These are phyloP conservation scores for Lipomyces mesembrius DNA, from an alignment of 805 yeast genomes.

Conservation along the genomic window DNA sequence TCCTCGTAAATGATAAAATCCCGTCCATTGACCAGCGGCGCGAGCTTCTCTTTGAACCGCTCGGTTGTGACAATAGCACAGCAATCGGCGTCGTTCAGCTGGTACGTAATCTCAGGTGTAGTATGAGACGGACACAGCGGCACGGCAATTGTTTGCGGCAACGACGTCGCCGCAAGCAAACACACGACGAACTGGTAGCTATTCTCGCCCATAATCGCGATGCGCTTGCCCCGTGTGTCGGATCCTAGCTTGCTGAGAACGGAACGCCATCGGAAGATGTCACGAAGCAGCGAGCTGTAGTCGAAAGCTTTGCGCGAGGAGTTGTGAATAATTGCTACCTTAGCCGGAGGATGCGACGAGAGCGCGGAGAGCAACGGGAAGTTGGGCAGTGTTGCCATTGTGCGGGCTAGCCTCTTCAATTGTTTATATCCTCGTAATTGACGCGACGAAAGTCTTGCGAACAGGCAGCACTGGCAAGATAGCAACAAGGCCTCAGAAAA, in stretches of 20 bases:
- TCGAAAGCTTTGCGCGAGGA: conserved; percentile 42
- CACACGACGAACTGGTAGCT: conserved; percentile 42
- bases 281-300: conserved; percentile 42
- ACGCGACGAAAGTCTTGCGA: background rate
- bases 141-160: conserved; percentile 43
- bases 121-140: conserved; percentile 47
- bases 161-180: conserved; percentile 42
- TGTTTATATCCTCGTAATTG: background rate
- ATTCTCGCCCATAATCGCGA: conserved; percentile 47
- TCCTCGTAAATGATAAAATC: conserved; percentile 36
- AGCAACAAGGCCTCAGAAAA: background rate
- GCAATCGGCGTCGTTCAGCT: conserved; percentile 42
- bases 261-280: conserved; percentile 41
- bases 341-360: conserved; percentile 38
- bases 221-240: conserved; percentile 34
- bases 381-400: conserved; percentile 24
- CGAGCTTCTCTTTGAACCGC: conserved; percentile 41
- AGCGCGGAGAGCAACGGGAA: conserved; percentile 29
- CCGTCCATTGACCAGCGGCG: conserved; percentile 30
- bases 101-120: conserved; percentile 43
- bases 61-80: conserved; percentile 41
- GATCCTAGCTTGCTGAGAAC: conserved; percentile 25
- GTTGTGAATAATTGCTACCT: conserved; percentile 44
- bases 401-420: background rate
- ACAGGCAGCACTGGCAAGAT: background rate